Percentiles rank a stretch among this genome's conserved stretches.
These are phyloP conservation scores for Maudiozyma bulderi DNA, from an alignment of 805 yeast species.

Conservation along the genomic window DNA sequence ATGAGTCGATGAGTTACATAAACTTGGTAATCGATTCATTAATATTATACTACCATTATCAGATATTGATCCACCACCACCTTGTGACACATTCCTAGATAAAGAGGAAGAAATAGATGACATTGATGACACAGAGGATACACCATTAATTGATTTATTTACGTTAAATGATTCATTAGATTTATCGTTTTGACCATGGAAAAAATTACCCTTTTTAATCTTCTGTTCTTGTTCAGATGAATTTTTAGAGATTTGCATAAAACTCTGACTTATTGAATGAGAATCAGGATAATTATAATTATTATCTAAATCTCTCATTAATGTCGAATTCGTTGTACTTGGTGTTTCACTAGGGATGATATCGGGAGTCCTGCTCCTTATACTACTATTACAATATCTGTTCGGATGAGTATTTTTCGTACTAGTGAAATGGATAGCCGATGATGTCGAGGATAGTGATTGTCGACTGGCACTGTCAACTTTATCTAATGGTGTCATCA, in stretches of 20 bases:
- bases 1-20: background rate
- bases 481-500: background rate
- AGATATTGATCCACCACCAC: background rate
- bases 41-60: background rate
- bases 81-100: background rate
- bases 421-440: background rate
- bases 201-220: background rate
- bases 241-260: background rate
- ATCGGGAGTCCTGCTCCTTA: background rate
- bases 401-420: background rate
- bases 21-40: background rate
- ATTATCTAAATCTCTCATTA: background rate
- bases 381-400: background rate
- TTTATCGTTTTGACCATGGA: background rate
- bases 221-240: background rate
- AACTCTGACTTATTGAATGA: background rate
- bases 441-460: background rate
- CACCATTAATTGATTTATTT: background rate
- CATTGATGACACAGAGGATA: background rate
- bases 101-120: background rate
- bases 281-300: background rate
- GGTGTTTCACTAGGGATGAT: background rate
- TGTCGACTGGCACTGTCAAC: background rate
- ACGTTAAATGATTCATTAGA: background rate
- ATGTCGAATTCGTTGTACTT: background rate